Conservation (phyloP, 192 early-diverging fungal species). For the Coemansia biformis region DNA sequence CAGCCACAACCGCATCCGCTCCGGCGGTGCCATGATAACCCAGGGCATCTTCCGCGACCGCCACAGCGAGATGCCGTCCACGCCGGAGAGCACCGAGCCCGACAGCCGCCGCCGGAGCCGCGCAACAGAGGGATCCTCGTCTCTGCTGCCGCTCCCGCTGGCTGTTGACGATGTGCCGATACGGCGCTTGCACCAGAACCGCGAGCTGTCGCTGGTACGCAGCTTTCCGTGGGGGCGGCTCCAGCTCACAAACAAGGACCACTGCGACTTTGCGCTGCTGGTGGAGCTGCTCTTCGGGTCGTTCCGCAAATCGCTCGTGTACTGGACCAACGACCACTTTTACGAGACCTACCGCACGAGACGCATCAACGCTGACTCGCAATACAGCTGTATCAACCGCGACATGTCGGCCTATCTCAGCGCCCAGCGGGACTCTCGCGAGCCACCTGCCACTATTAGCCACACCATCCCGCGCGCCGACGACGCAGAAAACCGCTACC, state of each 20-base stretch:
- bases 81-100: not conserved
- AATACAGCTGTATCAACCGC: constrained; percentile 3
- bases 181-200: constrained; percentile 21
- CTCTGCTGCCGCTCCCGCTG: constrained; percentile 6
- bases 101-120: not conserved
- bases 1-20: constrained; percentile 22
- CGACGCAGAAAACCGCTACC: too few relatives aligned
- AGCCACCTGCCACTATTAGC: not conserved
- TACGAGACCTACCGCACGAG: constrained; percentile 82
- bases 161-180: constrained; percentile 7
- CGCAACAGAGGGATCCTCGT: not conserved
- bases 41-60: constrained; percentile 28
- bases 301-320: constrained; percentile 84
- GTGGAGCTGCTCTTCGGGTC: constrained; percentile 75
- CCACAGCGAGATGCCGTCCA: too few relatives aligned
- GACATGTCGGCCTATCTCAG: constrained; percentile 8
- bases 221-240: constrained; percentile 84
- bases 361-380: constrained; percentile 18
- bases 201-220: constrained; percentile 65
- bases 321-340: constrained; percentile 72
- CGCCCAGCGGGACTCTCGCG: not conserved
- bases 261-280: constrained; percentile 87
- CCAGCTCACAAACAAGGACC: constrained; percentile 85
- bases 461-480: not conserved
- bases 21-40: constrained; percentile 15